Conservation (phyloP, 345 rosid species). For the Lepidium didymum region DNA sequence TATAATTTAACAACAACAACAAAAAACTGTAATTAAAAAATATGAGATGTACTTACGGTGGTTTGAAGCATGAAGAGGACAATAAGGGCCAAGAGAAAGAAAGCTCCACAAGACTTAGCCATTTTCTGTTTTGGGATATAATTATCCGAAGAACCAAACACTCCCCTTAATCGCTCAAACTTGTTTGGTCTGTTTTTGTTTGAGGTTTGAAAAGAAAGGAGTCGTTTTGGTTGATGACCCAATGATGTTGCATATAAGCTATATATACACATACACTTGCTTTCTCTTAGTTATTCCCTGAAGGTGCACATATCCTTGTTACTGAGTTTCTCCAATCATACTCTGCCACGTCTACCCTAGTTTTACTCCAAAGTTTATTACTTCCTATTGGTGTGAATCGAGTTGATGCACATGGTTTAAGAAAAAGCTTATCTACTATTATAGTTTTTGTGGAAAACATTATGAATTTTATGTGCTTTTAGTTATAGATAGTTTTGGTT, state of each 20-base stretch:
- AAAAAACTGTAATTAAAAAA: background rate
- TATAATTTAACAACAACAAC: background rate
- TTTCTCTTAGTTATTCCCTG: background rate
- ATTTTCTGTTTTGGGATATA: conserved; percentile 20
- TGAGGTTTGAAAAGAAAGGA: conserved; percentile 16
- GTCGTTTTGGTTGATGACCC: conserved; percentile 26
- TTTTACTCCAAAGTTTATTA: background rate
- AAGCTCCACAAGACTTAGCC: conserved; percentile 45
- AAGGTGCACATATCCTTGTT: background rate
- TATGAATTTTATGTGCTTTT: too few relatives aligned
- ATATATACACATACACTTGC: conserved; percentile 31
- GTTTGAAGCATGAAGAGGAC: conserved; percentile 63
- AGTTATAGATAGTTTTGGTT: too few relatives aligned
- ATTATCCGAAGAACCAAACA: conserved; percentile 26
- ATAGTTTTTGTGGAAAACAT: too few relatives aligned
- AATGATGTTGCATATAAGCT: conserved; percentile 26
- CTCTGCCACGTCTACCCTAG: background rate
- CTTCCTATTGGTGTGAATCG: conserved; percentile 4
- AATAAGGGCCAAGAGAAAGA: conserved; percentile 50
- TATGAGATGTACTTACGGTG: conserved; percentile 31
- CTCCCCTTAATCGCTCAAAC: conserved; percentile 22
- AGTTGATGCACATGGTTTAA: conserved; percentile 16
- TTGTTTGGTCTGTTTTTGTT: conserved; percentile 1
- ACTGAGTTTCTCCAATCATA: background rate
- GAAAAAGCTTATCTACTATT: background rate